phyloP scores from a whole-genome alignment of 805 yeast species.

The Yarrowia divulgata region DNA sequence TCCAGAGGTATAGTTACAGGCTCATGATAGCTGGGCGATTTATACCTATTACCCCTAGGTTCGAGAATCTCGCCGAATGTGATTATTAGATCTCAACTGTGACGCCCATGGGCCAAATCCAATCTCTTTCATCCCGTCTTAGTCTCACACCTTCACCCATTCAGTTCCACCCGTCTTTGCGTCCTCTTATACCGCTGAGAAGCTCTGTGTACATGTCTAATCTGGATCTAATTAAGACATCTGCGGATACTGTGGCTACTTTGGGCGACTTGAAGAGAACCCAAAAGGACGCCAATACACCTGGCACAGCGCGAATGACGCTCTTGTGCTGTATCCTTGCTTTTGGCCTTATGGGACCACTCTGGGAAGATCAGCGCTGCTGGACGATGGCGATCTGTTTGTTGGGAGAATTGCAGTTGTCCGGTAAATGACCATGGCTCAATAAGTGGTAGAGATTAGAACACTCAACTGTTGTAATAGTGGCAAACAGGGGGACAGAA shows the following conservation, averaged over 20 bases:
- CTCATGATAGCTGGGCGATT: no score
- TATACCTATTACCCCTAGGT: no score
- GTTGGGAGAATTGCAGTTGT: not conserved
- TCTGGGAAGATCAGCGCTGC: conserved; percentile 5
- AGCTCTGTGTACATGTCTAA: not conserved
- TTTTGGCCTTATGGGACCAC: not conserved
- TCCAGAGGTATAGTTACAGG: no score
- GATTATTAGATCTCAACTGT: no score
- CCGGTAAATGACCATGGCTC: no score
- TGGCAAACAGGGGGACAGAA: no score
- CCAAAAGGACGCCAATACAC: not conserved
- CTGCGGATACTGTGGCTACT: not conserved
- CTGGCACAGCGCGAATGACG: not conserved
- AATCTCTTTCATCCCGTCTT: no score
- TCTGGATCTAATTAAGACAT: not conserved
- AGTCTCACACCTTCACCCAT: no score
- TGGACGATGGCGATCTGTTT: not conserved
- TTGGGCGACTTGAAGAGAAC: not conserved
- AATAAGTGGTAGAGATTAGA: no score
- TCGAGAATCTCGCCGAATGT: no score
- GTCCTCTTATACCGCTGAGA: not conserved
- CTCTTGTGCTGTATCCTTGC: not conserved
- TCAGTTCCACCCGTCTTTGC: not conserved
- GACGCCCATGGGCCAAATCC: no score
- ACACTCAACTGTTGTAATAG: no score